Conservation (phyloP, 2,329 filamentous ascomycete genomes). For the Arthrobotrys sinensis region DNA sequence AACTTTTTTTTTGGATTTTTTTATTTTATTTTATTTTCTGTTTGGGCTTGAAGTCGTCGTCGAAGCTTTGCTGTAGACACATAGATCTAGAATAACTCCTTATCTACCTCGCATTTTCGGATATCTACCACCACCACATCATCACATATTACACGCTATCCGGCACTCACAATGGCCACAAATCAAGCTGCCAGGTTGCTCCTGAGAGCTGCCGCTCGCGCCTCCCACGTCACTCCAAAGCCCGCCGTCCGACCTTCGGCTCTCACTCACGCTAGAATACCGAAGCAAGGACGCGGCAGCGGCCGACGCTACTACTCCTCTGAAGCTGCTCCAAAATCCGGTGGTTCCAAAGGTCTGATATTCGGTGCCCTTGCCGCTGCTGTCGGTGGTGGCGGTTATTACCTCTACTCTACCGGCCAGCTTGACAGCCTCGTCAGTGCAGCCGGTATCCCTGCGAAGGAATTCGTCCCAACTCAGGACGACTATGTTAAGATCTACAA, state of each 20-base stretch:
- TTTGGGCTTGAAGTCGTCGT: conserved; percentile 6
- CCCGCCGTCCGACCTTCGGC: conserved; percentile 37
- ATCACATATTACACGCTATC: neutral
- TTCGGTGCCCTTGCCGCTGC: conserved; percentile 61
- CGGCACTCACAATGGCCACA: conserved; percentile 48
- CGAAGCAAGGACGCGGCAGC: conserved; percentile 39
- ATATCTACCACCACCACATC: conserved; percentile 8
- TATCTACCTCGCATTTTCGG: conserved; percentile 10
- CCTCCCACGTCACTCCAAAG: conserved; percentile 39
- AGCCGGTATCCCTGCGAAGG: conserved; percentile 68
- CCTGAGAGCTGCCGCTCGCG: conserved; percentile 52
- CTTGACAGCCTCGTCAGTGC: conserved; percentile 51
- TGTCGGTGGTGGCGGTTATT: conserved; percentile 62
- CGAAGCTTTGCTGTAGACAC: conserved; percentile 21
- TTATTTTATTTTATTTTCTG: conserved; percentile 10
- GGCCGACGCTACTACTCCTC: conserved; percentile 61
- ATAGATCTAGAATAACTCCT: neutral
- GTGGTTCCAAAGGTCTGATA: conserved; percentile 58
- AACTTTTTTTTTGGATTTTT: conserved; percentile 21
- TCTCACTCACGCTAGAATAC: conserved; percentile 43
- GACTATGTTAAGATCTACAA: conserved; percentile 98
- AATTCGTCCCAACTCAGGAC: conserved; percentile 81
- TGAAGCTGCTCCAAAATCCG: conserved; percentile 60
- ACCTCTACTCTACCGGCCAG: conserved; percentile 63
- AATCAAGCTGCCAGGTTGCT: conserved; percentile 52